phyloP scores from a whole-genome alignment of 768 basidiomycete species.

The Megacollybia marginata region DNA sequence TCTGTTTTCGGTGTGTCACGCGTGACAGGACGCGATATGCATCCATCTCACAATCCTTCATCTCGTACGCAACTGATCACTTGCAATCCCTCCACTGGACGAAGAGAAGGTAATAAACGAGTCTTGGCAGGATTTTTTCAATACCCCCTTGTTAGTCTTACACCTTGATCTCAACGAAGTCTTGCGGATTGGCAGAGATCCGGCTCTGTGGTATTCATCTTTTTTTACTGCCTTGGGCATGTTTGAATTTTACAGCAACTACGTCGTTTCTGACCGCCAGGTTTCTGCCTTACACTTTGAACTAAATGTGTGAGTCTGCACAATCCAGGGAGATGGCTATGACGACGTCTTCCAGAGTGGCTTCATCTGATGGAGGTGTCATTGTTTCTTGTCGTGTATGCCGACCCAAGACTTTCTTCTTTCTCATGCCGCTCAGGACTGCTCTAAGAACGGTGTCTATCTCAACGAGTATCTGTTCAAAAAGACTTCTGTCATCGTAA shows the following conservation, averaged over 20 bases:
- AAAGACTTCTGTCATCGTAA: slow-evolving; percentile 61
- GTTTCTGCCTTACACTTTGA: slow-evolving; percentile 74
- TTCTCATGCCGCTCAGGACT: slow-evolving; percentile 38
- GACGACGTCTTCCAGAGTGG: slow-evolving; percentile 37
- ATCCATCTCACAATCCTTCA: no score
- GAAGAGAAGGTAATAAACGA: no score
- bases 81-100: no score
- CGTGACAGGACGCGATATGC: background rate
- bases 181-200: no score
- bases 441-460: slow-evolving; percentile 68
- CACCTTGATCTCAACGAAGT: no score
- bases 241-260: slow-evolving; percentile 34
- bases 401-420: background rate
- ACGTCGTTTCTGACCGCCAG: slow-evolving; percentile 52
- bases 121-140: no score
- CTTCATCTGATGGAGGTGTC: slow-evolving; percentile 61
- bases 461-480: slow-evolving; percentile 65
- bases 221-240: no score
- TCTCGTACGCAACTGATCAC: no score
- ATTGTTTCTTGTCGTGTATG: slow-evolving; percentile 74
- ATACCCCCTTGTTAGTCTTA: no score
- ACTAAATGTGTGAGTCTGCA: slow-evolving; percentile 59
- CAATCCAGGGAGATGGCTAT: background rate
- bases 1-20: background rate
- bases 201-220: no score